Conservation (phyloP, 441 rosid species). For the Bocquillonia castaneifolia region DNA sequence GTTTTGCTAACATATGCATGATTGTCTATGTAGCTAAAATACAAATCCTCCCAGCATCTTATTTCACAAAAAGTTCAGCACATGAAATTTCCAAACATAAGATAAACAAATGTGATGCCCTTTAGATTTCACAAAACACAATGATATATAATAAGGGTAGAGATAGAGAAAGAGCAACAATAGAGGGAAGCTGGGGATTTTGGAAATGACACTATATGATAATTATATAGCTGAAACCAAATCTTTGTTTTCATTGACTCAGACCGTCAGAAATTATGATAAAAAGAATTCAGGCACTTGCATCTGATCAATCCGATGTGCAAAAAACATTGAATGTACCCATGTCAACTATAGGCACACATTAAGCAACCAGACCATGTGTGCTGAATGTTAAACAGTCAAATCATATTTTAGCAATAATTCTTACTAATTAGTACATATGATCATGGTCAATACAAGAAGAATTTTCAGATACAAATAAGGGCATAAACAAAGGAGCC, state of each 20-base stretch:
- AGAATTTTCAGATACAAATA: background rate
- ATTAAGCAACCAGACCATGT: too few relatives aligned
- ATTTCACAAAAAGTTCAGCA: background rate
- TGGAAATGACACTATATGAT: background rate
- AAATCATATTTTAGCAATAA: too few relatives aligned
- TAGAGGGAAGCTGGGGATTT: background rate
- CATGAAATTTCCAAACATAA: background rate
- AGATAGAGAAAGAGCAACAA: background rate
- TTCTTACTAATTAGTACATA: too few relatives aligned
- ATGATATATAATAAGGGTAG: background rate
- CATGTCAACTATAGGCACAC: background rate
- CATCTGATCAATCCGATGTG: background rate
- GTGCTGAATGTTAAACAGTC: too few relatives aligned
- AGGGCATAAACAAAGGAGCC: background rate
- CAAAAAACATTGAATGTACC: background rate
- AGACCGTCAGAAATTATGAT: background rate
- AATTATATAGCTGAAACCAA: background rate
- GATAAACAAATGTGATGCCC: background rate
- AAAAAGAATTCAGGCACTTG: background rate
- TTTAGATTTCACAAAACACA: background rate
- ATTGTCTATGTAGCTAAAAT: background rate
- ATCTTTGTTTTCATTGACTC: background rate
- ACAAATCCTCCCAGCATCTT: background rate
- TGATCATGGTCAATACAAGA: background rate
- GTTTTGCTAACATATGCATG: conserved; percentile 2